Base-by-base conservation (phyloP, 2,329 filamentous ascomycete species). In the Stemphylium beticola region DNA sequence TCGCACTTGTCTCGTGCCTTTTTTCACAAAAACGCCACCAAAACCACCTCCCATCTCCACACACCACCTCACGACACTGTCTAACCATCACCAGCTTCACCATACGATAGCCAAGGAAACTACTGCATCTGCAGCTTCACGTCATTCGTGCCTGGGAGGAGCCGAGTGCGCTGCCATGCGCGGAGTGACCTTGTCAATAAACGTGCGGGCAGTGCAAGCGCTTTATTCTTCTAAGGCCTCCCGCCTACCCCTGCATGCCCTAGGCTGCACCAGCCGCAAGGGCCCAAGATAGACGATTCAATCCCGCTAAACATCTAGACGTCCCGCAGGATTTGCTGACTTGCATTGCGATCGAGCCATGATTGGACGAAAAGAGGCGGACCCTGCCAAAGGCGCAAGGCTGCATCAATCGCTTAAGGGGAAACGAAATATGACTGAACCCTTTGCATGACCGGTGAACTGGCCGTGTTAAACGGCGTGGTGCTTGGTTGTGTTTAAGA, bases 401-500 rank as follows among this genome's bases (percentile, higher is more conserved):
- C 64, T 64, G 47, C 52, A 53, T 47, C 38, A 36, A 46, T 47
- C 47, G 58, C 62, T 50, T 62, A 61, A 57, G 47, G 45, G 45
- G 48, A 54, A 65, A 58, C 51, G 54, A 58, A 50, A 62, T 60
- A 50, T 58, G 54, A 58, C 57, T 62, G 44, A 49, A 39, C 31
- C 38, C 41, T 47, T 51, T 42, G 41, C 48, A 42, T 32, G 48
- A 66, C 65, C 65, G 62, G 64, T 66, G 62, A 68, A 59, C 53
- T 42, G 40, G 57, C 44, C 55, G 40, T 60, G 55, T 46, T 55
- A 43, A 37, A 50, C 29, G 54, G 57, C 49, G 56, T 55, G 36
- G 40, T 53, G 54, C 44, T 52, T 59, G 26, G 34, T 54, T 48
- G 39, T 56, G 55, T 32, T 68, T 68, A 70, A 66, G 62, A 63